phyloP scores from a whole-genome alignment of 192 early-diverging fungal species.

The Linderina pennispora region DNA sequence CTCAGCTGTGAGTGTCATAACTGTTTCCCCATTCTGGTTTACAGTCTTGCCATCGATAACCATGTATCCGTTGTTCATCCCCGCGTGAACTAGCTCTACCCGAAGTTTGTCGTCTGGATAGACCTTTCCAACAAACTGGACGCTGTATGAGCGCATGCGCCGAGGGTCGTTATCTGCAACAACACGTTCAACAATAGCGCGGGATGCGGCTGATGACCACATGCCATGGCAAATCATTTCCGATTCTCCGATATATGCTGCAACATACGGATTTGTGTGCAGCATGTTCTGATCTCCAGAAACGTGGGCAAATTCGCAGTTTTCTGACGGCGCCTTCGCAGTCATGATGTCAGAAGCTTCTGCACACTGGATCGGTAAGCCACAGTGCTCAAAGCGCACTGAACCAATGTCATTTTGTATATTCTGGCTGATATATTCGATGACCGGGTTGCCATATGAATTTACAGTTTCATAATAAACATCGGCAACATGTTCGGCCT shows the following conservation, averaged over 20 bases:
- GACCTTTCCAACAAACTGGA: conserved; percentile 86
- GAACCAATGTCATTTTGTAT: background rate
- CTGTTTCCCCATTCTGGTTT: conserved; percentile 58
- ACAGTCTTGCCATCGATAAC: conserved; percentile 79
- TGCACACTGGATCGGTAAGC: no score
- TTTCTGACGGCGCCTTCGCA: no score
- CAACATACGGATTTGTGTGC: conserved; percentile 89
- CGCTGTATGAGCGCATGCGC: conserved; percentile 71
- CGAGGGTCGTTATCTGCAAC: conserved; percentile 80
- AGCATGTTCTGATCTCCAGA: conserved; percentile 88
- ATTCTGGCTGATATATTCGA: no score
- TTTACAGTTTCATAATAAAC: conserved; percentile 66
- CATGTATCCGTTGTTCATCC: conserved; percentile 94
- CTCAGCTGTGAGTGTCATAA: conserved; percentile 78
- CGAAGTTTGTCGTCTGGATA: conserved; percentile 74
- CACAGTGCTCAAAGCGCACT: no score
- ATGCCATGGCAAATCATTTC: conserved; percentile 92
- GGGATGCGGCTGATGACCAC: conserved; percentile 89
- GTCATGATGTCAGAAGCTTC: no score
- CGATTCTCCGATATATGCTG: conserved; percentile 78
- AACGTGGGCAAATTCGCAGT: no score
- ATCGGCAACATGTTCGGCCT: conserved; percentile 62
- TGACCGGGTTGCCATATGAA: no score
- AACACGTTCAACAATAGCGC: conserved; percentile 84
- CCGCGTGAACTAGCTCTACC: conserved; percentile 79